Base-by-base conservation (phyloP, 371 early-diverging fungal species). In the Apophysomyces elegans region DNA sequence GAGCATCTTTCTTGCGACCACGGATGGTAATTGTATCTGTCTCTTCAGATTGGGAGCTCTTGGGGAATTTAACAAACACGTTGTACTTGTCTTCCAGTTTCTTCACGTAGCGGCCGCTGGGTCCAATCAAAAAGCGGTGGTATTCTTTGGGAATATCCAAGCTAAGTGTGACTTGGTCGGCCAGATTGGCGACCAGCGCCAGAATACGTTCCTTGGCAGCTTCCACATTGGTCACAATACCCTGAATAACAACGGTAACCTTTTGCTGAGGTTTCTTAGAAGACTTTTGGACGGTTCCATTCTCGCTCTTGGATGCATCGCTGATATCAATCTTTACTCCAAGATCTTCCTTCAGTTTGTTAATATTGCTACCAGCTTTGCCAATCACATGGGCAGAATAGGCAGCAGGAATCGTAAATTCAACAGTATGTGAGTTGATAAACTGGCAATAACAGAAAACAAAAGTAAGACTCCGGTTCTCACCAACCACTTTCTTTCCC, bases 371-470 rank as follows among this genome's bases (percentile, higher is more conserved):
- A 66, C 95, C 95, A 18, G 89, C 89, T 75, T 93, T 94, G 56
- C 98, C 98, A 71, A 97, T 93, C 39, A 98, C 80, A 54, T 93
- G 91, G 7, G 95, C 87, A 39, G 93, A 84, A 60, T 88, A 86
- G 26, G 80, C 73, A 45, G 84, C 76, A 56, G 95, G 92, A 46
- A 95, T 91, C 18, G 76, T 77, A 58, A 96, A 79, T 32, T 82
- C 85, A 39, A 84, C 85, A 12, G 86, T 76, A 74, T 90, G 93
- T 16, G 91, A 86, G 71, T 86, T 85, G 77, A 89, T 78, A 38
- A 83, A 79, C 72, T 84, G 73, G 41, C 41, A 41, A 37, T 7
- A 11, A 46, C 41, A 26, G 32, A 26, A 26, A 26, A 26, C 3
- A 26, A 26, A 26, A 26, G 2, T 26, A 26, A 26, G 32, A 26